Conservation (phyloP, 129 eudicot species). For the Deinandra increscens region DNA sequence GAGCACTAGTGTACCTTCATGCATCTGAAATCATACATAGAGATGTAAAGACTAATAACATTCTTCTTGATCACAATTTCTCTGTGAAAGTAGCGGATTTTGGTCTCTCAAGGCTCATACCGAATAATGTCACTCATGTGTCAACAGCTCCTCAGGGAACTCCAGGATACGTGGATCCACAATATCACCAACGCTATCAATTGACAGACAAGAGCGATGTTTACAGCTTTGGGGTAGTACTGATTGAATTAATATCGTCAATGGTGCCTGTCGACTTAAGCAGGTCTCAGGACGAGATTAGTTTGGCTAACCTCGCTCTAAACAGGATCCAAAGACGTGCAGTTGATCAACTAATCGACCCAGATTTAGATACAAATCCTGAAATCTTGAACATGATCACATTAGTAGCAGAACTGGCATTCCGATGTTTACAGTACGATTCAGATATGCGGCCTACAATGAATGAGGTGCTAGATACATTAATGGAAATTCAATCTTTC, state of each 20-base stretch:
- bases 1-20: conserved; percentile 78
- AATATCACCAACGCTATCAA: conserved; percentile 69
- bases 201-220: conserved; percentile 83
- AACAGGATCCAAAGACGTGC: conserved; percentile 63
- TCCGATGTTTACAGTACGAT: conserved; percentile 73
- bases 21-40: conserved; percentile 56
- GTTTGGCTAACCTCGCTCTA: conserved; percentile 66
- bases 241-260: conserved; percentile 78
- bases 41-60: conserved; percentile 51
- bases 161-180: conserved; percentile 87
- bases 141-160: conserved; percentile 96
- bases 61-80: conserved; percentile 46
- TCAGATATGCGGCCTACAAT: conserved; percentile 79
- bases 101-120: conserved; percentile 56
- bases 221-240: conserved; percentile 90
- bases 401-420: conserved; percentile 74
- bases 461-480: conserved; percentile 54
- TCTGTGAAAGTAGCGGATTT: conserved; percentile 56
- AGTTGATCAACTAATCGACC: conserved; percentile 58
- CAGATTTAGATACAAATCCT: conserved; percentile 31
- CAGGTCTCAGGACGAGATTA: conserved; percentile 66
- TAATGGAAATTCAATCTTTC: conserved; percentile 42
- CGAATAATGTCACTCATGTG: conserved; percentile 60
- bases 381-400: conserved; percentile 55
- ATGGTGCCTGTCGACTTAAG: conserved; percentile 81